Conservation (phyloP, 2,329 filamentous ascomycete genomes). For the Scolecobasidium constrictum region DNA sequence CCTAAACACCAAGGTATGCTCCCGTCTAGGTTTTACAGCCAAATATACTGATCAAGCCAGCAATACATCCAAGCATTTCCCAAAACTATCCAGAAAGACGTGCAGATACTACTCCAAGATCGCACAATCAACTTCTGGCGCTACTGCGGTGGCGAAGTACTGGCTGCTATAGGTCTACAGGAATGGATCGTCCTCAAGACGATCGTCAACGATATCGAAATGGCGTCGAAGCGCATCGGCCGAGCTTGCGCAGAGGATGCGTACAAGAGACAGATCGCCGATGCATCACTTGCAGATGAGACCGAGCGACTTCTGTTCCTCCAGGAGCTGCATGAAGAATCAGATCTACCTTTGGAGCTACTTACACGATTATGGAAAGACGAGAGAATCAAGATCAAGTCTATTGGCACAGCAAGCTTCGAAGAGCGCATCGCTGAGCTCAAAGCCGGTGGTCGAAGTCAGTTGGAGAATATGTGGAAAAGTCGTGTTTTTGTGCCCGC, state of each 20-base stretch:
- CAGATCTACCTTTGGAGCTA: conserved; percentile 5
- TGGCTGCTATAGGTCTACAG: not conserved
- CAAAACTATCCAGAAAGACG: conserved; percentile 1
- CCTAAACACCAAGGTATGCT: conserved; percentile 1
- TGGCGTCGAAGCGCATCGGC: conserved; percentile 1
- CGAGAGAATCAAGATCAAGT: not conserved
- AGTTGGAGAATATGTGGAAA: conserved; percentile 22
- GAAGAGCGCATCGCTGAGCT: conserved; percentile 14
- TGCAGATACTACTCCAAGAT: conserved; percentile 1
- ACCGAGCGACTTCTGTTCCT: not conserved
- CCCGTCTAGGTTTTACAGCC: not conserved
- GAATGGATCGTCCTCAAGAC: not conserved
- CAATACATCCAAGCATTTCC: conserved; percentile 1
- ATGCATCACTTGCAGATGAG: not conserved
- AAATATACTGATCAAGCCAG: not conserved
- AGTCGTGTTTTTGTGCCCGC: conserved; percentile 19
- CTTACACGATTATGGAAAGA: conserved; percentile 1
- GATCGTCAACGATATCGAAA: conserved; percentile 1
- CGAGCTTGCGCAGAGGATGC: not conserved
- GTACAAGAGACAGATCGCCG: not conserved
- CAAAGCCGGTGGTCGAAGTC: conserved; percentile 19
- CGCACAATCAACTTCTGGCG: not conserved
- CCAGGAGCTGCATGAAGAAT: conserved; percentile 1
- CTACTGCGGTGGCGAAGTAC: not conserved
- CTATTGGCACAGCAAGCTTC: conserved; percentile 3